These are phyloP conservation scores for Musa schizocarpa DNA, from an alignment of 176 grass and related monocot species.

Conservation along the genomic window DNA sequence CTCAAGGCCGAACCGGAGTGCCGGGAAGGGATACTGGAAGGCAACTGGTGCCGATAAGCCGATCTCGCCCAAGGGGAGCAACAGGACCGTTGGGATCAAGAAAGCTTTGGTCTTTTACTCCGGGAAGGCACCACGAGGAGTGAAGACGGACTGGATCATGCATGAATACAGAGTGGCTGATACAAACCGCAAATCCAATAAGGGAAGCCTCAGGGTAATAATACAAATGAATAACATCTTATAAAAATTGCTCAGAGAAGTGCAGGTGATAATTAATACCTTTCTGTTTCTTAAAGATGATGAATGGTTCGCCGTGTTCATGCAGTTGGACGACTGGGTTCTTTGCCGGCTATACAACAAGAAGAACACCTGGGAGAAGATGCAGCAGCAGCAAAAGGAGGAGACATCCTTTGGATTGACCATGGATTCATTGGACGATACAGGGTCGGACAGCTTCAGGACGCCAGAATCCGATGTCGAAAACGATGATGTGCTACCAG, in stretches of 20 bases:
- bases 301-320: background rate
- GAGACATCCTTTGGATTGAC: conserved; percentile 2
- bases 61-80: conserved; percentile 18
- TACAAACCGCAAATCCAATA: conserved; percentile 22
- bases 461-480: conserved; percentile 80
- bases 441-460: conserved; percentile 21
- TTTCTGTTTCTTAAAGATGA: background rate
- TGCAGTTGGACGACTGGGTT: conserved; percentile 81
- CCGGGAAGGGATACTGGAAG: conserved; percentile 66
- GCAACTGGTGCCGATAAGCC: conserved; percentile 80
- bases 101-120: conserved; percentile 82
- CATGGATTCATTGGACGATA: conserved; percentile 32
- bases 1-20: conserved; percentile 50
- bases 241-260: background rate
- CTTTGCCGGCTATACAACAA: conserved; percentile 71
- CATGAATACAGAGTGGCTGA: conserved; percentile 67
- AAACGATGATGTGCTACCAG: conserved; percentile 29
- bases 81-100: conserved; percentile 41
- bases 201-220: conserved; percentile 42
- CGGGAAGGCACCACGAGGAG: conserved; percentile 45
- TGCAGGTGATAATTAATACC: background rate
- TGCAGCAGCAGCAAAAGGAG: conserved; percentile 29
- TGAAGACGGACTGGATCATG: conserved; percentile 96
- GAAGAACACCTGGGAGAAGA: conserved; percentile 77
- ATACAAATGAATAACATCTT: background rate